These are phyloP conservation scores for Aureobasidium namibiae DNA, from an alignment of 2,329 filamentous ascomycete genomes.

Conservation along the genomic window DNA sequence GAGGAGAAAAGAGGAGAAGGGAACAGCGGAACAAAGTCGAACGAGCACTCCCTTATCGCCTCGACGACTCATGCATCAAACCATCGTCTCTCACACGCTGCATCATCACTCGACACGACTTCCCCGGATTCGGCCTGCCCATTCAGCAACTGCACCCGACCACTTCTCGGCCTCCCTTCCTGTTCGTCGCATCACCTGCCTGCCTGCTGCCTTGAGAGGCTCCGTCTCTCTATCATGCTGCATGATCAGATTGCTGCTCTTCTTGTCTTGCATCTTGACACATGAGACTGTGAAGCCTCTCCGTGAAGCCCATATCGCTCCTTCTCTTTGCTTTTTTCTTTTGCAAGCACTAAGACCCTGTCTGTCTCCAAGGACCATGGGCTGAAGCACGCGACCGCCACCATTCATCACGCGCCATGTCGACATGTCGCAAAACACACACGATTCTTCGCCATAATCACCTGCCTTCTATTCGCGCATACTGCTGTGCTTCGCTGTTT, in stretches of 20 bases:
- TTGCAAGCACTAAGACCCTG: not conserved
- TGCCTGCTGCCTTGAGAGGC: not conserved
- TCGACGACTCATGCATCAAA: not conserved
- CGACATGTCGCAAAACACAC: not conserved
- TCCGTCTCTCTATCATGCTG: not conserved
- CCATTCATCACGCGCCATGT: not conserved
- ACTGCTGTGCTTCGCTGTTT: not conserved
- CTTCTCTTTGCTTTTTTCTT: not conserved
- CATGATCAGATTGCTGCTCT: not conserved
- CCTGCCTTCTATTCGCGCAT: not conserved
- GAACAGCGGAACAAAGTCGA: not conserved
- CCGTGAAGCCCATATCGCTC: not conserved
- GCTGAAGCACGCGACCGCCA: conserved; percentile 2
- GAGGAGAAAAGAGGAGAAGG: not conserved
- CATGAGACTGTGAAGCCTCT: not conserved
- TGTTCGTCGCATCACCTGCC: not conserved
- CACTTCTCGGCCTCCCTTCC: not conserved
- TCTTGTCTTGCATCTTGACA: not conserved
- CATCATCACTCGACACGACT: not conserved
- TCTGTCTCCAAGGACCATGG: not conserved
- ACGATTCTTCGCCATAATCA: conserved; percentile 1
- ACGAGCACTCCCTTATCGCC: conserved; percentile 8
- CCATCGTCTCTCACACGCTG: not conserved
- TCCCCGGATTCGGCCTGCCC: not conserved
- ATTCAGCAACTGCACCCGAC: conserved; percentile 1